phyloP scores from a whole-genome alignment of 2,329 filamentous ascomycete genomes.

The Penicillium digitatum region DNA sequence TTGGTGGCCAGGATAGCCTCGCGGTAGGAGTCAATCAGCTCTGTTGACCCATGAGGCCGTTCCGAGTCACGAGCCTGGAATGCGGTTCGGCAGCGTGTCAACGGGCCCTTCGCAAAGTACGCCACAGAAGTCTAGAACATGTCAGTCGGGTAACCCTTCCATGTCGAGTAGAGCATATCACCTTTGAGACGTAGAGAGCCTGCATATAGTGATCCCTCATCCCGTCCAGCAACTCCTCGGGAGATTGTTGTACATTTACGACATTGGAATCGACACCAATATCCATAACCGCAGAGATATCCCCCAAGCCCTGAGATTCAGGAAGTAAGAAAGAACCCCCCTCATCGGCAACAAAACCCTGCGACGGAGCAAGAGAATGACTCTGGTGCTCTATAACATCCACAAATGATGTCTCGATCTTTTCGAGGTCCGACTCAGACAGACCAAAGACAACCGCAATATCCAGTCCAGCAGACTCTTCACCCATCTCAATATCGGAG shows the following conservation, averaged over 20 bases:
- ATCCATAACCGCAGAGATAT: slow-evolving; percentile 8
- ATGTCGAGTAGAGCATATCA: slow-evolving; percentile 10
- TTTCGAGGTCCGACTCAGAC: slow-evolving; percentile 2
- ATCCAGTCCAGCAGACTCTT: slow-evolving; percentile 25
- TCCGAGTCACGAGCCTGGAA: slow-evolving; percentile 31
- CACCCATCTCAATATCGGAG: slow-evolving; percentile 18
- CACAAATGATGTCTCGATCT: slow-evolving; percentile 16
- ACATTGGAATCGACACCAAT: slow-evolving; percentile 8
- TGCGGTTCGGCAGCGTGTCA: slow-evolving; percentile 44
- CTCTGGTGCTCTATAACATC: slow-evolving; percentile 18
- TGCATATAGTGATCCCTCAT: slow-evolving; percentile 43
- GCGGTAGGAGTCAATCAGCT: slow-evolving; percentile 40
- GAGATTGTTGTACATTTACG: slow-evolving; percentile 24
- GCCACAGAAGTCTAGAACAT: slow-evolving; percentile 45
- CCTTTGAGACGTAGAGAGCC: slow-evolving; percentile 44
- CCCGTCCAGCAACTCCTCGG: slow-evolving; percentile 36
- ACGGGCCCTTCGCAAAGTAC: slow-evolving; percentile 51
- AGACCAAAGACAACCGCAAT: slow-evolving; percentile 32
- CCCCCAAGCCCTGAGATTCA: slow-evolving; percentile 19
- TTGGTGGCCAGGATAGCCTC: slow-evolving; percentile 44
- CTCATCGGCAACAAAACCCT: not conserved
- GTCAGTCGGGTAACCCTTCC: slow-evolving; percentile 10
- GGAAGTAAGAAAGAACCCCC: slow-evolving; percentile 1
- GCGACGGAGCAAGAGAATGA: slow-evolving; percentile 14
- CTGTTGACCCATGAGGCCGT: slow-evolving; percentile 20